Base-by-base conservation (phyloP, 2,329 filamentous ascomycete genomes). In the Exophiala dermatitidis region DNA sequence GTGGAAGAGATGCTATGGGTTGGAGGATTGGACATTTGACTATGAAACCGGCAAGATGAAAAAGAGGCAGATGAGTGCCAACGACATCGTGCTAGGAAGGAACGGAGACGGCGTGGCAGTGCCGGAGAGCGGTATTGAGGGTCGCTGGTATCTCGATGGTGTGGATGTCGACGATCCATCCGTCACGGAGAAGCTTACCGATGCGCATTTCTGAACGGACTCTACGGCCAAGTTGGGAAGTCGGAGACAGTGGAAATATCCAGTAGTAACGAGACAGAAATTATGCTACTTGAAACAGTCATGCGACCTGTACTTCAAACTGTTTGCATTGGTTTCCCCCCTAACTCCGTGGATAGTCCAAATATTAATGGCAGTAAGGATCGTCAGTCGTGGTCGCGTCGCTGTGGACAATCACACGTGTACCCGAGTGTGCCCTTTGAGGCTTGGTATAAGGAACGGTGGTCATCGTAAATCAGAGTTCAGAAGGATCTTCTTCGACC, bases 1-100 rank as follows among this genome's bases (percentile, higher is more conserved):
- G 67, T 95, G 88, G 88, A 90, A 85, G 77, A 77, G 88, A n/a
- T 90, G 85, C 42, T 94, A 94, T 64, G 89, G 89, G 0, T 77
- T 94, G 7, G 72, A 75, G 59, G 70, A 75, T 54, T 75, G 73
- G 73, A 75, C 72, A 0, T 75, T 72, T 62, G 70, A 74, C 52
- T 49, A 41, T 4, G 63, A 60, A 30, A 53, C 45, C 1, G 65
- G 73, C 0, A 72, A 72, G 63, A 75, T 75, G 73, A 55, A 65
- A 33, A 74, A 74, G 63, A 65, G 72, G 34, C 71, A 72, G 68
- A 75, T 75, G 73, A 72, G 71, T 56, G 73, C 71, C 3, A 75
- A 74, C 63, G 72, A 75, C 60, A 45, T 74, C 10, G 42, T 73
- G 4, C 62, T 75, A 38, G 73, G 72, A 1, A 64, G 64, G 5